Evolutionary conservation across 345 rosid species (phyloP).

Genomic region (Eucalyptus grandis): DNA sequence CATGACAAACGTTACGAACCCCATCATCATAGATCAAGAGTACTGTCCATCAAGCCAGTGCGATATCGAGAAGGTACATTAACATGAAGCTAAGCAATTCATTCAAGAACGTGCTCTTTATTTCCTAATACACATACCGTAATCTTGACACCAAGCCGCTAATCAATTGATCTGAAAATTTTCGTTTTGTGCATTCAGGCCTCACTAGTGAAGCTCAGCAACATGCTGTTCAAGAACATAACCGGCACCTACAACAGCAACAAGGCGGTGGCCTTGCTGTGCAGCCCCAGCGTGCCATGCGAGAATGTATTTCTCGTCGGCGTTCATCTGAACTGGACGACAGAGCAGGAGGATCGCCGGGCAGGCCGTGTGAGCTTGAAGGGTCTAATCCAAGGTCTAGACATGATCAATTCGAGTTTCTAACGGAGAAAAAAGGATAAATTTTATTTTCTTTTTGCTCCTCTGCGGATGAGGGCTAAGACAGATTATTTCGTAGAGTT

Average conservation of each 20-base stretch:
- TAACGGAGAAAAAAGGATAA: background rate
- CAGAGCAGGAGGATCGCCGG: background rate
- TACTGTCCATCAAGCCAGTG: constrained; percentile 33
- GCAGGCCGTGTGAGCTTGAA: constrained; percentile 6
- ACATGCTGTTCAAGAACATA: constrained; percentile 29
- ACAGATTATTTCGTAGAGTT: background rate
- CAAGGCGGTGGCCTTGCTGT: constrained; percentile 17
- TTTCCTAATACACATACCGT: background rate
- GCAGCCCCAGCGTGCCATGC: constrained; percentile 38
- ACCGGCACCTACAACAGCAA: constrained; percentile 33
- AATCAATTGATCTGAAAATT: background rate
- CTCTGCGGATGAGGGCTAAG: background rate
- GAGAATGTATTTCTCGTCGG: constrained; percentile 13
- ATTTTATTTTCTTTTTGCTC: no score
- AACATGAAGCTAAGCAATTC: background rate
- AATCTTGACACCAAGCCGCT: background rate
- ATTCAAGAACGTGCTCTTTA: background rate
- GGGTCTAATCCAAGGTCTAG: constrained; percentile 16
- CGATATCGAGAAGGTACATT: constrained; percentile 1
- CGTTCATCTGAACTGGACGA: constrained; percentile 7
- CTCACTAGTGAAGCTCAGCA: constrained; percentile 28
- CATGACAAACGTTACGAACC: constrained; percentile 43
- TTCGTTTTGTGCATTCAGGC: constrained; percentile 6
- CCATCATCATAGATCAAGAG: constrained; percentile 40
- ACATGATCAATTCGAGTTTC: constrained; percentile 10